Conservation (phyloP, 176 grass and related monocot genomes). For the Metroxylon sagu region DNA sequence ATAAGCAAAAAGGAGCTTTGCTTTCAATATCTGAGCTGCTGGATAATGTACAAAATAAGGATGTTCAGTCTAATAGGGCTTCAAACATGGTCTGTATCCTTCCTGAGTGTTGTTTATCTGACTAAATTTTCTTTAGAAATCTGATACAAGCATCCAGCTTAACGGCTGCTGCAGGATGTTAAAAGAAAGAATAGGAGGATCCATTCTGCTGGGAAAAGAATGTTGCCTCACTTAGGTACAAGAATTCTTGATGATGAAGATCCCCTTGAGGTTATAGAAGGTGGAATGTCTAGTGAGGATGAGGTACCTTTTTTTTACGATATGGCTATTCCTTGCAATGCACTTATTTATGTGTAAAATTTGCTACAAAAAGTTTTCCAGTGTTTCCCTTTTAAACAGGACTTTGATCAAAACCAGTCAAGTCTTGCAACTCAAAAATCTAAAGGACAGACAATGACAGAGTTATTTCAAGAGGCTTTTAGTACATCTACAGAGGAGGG, state of each 20-base stretch:
- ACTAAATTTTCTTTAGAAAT: constrained; percentile 19
- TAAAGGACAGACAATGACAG: constrained; percentile 62
- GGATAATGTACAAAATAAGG: constrained; percentile 63
- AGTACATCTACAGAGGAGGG: constrained; percentile 29
- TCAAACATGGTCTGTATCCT: constrained; percentile 37
- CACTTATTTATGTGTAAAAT: constrained; percentile 3
- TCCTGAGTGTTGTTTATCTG: constrained; percentile 4
- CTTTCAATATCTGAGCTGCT: constrained; percentile 81
- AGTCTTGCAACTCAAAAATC: constrained; percentile 37
- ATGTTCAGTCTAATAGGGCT: constrained; percentile 28
- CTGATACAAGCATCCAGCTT: constrained; percentile 3
- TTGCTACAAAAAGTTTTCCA: neutral
- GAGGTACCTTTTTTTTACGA: constrained; percentile 35
- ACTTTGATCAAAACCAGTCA: constrained; percentile 37
- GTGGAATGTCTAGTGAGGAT: constrained; percentile 63
- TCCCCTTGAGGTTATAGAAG: constrained; percentile 46
- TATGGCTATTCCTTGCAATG: constrained; percentile 7
- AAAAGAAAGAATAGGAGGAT: constrained; percentile 29
- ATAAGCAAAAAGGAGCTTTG: constrained; percentile 28
- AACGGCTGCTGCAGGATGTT: constrained; percentile 23
- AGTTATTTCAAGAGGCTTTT: constrained; percentile 80
- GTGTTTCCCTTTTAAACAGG: constrained; percentile 35
- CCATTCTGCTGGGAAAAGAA: constrained; percentile 37
- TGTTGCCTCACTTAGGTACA: constrained; percentile 30
- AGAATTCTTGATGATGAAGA: constrained; percentile 51